Evolutionary conservation across 257 asterid genomes (phyloP).

Genomic region (Dorcoceras hygrometricum): DNA sequence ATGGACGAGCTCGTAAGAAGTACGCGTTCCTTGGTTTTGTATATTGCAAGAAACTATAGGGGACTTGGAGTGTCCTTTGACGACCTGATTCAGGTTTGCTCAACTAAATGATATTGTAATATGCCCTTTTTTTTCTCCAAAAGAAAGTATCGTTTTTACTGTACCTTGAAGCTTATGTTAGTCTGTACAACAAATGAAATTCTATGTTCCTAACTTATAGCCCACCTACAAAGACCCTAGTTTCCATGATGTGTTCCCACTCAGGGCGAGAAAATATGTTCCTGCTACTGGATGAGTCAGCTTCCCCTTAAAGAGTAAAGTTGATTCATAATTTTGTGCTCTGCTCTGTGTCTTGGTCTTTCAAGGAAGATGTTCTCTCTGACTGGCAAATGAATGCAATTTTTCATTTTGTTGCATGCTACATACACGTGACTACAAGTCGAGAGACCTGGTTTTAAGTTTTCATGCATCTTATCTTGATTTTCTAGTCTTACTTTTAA

Average conservation of each 20-base stretch:
- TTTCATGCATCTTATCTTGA: neutral
- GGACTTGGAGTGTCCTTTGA: slow-evolving; percentile 82
- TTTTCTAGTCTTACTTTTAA: slow-evolving; percentile 15
- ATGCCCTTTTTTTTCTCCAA: neutral
- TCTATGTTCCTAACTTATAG: neutral
- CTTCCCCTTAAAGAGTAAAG: no score
- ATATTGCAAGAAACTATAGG: slow-evolving; percentile 68
- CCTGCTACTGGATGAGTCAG: no score
- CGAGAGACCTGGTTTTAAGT: neutral
- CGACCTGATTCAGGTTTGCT: slow-evolving; percentile 77
- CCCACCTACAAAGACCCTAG: neutral
- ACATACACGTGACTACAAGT: neutral
- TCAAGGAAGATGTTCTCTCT: neutral
- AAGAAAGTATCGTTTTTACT: neutral
- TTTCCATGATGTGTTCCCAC: neutral
- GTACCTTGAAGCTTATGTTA: neutral
- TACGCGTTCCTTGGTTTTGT: slow-evolving; percentile 63
- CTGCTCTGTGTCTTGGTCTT: neutral
- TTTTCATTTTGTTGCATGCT: neutral
- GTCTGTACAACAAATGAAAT: neutral
- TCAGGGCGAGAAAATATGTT: neutral
- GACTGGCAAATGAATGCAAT: neutral
- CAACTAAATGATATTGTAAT: neutral
- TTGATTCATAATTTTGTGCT: neutral
- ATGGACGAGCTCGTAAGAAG: slow-evolving; percentile 80